Percentiles rank a stretch among this genome's conserved stretches.
phyloP scores from a whole-genome alignment of 345 rosid species.

The Viola odorata region DNA sequence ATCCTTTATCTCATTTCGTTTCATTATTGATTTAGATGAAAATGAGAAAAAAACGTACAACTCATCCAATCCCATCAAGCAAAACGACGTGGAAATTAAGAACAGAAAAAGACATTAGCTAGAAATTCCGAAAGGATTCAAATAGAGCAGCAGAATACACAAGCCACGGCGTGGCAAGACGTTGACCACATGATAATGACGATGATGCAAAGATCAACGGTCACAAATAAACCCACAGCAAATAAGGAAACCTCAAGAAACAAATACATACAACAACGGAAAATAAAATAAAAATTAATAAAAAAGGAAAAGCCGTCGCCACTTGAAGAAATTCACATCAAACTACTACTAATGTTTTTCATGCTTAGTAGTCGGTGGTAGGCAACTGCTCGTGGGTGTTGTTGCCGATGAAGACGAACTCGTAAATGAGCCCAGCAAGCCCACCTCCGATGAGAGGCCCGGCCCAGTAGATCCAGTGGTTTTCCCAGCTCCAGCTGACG shows the following conservation, averaged over 20 bases:
- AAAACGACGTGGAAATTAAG: background rate
- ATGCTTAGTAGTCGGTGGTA: slow-evolving; percentile 54
- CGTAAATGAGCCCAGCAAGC: slow-evolving; percentile 71
- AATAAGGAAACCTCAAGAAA: slow-evolving; percentile 1
- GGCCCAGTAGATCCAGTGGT: slow-evolving; percentile 96
- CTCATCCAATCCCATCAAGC: no score
- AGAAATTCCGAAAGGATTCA: slow-evolving; percentile 5
- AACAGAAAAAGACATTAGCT: background rate
- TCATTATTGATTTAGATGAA: no score
- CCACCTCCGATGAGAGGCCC: slow-evolving; percentile 90
- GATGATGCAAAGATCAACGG: slow-evolving; percentile 9
- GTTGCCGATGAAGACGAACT: slow-evolving; percentile 51
- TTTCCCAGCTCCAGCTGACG: slow-evolving; percentile 82
- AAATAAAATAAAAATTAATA: slow-evolving; percentile 11
- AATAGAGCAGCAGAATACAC: slow-evolving; percentile 13
- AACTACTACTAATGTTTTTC: background rate
- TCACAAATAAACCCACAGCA: slow-evolving; percentile 21
- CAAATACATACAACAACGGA: background rate
- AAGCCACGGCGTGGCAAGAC: slow-evolving; percentile 13
- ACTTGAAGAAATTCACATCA: background rate
- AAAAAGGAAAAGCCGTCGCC: slow-evolving; percentile 11
- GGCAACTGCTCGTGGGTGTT: slow-evolving; percentile 61
- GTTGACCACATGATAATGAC: background rate
- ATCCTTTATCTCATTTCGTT: no score
- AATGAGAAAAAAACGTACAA: no score